phyloP scores from a whole-genome alignment of 257 asterid species.

The Solanum peruvianum region DNA sequence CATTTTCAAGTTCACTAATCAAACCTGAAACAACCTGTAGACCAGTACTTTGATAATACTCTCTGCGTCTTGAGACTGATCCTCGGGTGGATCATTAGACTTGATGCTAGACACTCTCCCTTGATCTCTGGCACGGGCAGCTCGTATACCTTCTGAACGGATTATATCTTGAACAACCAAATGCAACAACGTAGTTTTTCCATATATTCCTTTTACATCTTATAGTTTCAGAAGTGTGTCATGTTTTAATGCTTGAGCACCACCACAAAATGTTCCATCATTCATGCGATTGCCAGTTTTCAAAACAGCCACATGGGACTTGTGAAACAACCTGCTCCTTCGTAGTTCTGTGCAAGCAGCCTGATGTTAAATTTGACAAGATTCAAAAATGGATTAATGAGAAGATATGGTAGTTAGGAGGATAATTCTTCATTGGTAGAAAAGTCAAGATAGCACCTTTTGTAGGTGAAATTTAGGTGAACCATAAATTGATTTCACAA shows the following conservation, averaged over 20 bases:
- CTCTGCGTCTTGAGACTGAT: conserved; percentile 31
- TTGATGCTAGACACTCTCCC: conserved; percentile 29
- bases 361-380: conserved; percentile 15
- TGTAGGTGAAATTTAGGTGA: too few relatives aligned
- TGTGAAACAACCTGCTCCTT: conserved; percentile 66
- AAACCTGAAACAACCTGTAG: conserved; percentile 61
- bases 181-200: conserved; percentile 79
- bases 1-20: conserved; percentile 59
- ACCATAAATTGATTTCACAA: too few relatives aligned
- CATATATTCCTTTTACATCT: conserved; percentile 84
- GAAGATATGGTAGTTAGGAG: too few relatives aligned
- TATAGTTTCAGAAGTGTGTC: conserved; percentile 74
- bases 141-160: conserved; percentile 78
- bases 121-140: conserved; percentile 45
- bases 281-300: conserved; percentile 96
- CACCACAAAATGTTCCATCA: conserved; percentile 84
- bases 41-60: conserved; percentile 47
- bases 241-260: conserved; percentile 91
- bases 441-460: too few relatives aligned
- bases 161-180: conserved; percentile 83
- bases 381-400: too few relatives aligned
- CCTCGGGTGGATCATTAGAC: conserved; percentile 34
- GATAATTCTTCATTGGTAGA: too few relatives aligned
- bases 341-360: conserved; percentile 85
- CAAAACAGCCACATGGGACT: conserved; percentile 83